Percentiles rank a stretch among this genome's conserved stretches.
Conservation (phyloP, 257 asterid genomes). For the Thymus mandschuricus region DNA sequence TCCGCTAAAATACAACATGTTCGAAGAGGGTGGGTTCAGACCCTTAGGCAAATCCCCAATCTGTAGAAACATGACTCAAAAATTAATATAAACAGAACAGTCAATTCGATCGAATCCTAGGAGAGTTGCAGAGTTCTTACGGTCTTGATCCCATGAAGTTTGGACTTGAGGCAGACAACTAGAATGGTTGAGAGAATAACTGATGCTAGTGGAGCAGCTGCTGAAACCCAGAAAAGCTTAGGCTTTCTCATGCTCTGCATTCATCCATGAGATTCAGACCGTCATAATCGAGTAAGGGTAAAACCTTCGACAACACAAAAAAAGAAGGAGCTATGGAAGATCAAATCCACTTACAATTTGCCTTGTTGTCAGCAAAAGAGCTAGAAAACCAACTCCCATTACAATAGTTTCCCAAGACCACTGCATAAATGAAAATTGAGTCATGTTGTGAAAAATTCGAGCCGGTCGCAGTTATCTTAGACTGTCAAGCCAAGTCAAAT, state of each 20-base stretch:
- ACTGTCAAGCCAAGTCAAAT: not conserved
- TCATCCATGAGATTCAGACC: constrained; percentile 13
- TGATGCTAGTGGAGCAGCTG: constrained; percentile 82
- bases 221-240: constrained; percentile 81
- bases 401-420: constrained; percentile 88
- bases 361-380: constrained; percentile 58
- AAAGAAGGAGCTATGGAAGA: not conserved
- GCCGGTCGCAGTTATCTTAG: no score
- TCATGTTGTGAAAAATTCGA: not conserved
- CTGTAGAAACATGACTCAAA: constrained; percentile 40
- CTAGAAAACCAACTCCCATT: constrained; percentile 70
- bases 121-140: constrained; percentile 48
- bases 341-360: constrained; percentile 54
- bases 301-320: not conserved
- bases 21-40: constrained; percentile 80
- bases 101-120: not conserved
- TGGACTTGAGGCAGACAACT: constrained; percentile 61
- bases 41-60: constrained; percentile 90
- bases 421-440: constrained; percentile 45
- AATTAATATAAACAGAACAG: not conserved
- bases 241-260: constrained; percentile 79
- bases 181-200: constrained; percentile 74
- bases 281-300: not conserved
- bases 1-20: constrained; percentile 73
- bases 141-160: constrained; percentile 55